A percentile compares a stretch with the other conserved stretches of the same genome.
Conservation (phyloP, 208 protist species). For the Acanthamoeba triangularis region DNA sequence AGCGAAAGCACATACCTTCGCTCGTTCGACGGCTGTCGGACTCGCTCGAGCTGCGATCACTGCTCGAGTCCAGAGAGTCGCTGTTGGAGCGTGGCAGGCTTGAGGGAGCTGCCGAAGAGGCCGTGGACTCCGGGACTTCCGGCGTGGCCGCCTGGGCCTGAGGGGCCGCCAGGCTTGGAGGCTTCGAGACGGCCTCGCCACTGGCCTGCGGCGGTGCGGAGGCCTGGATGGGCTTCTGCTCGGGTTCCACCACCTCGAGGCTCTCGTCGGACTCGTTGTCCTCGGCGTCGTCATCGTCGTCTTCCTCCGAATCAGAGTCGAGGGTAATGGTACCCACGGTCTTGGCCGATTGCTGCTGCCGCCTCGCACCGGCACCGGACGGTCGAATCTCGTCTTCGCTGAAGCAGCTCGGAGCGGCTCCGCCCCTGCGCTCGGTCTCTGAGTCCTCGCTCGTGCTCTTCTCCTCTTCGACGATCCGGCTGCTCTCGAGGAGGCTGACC, state of each 20-base stretch:
- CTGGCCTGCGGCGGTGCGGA: not conserved
- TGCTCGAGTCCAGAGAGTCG: not conserved
- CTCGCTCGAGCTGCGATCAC: conserved; percentile 21
- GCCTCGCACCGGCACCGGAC: not conserved
- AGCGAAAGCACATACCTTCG: not conserved
- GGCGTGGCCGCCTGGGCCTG: too few relatives aligned
- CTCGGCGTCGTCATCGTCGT: not conserved
- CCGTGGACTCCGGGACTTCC: not conserved
- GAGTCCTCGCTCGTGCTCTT: conserved; percentile 24
- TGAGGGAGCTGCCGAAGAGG: not conserved
- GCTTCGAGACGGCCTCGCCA: not conserved
- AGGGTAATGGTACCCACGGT: not conserved
- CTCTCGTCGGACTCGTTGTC: not conserved
- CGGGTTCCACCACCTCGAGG: not conserved
- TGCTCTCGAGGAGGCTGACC: conserved; percentile 33
- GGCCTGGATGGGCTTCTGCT: not conserved
- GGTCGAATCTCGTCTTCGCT: conserved; percentile 28
- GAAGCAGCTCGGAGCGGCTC: not conserved
- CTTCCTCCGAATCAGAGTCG: not conserved
- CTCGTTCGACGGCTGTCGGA: not conserved
- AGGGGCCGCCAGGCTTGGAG: not conserved
- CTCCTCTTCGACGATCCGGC: conserved; percentile 53
- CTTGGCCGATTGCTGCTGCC: not conserved
- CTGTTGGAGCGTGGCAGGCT: not conserved
- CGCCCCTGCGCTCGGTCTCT: not conserved